Evolutionary conservation across 768 basidiomycete species (phyloP).

Genomic region (Russula sp.): DNA sequence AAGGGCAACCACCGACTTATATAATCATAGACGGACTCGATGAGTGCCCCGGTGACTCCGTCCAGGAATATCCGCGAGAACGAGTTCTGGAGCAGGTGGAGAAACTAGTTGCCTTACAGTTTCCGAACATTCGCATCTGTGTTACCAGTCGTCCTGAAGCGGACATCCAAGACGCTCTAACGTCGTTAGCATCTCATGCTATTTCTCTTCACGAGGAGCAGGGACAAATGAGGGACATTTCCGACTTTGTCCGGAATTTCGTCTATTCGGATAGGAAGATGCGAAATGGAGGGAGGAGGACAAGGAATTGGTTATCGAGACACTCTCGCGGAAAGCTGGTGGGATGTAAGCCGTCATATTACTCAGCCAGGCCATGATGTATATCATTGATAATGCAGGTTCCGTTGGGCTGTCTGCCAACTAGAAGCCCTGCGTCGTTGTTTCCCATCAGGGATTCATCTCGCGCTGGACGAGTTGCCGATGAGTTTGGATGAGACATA

Average conservation of each 20-base stretch:
- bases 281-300: background rate
- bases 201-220: background rate
- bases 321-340: background rate
- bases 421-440: background rate
- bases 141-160: background rate
- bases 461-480: background rate
- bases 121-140: background rate
- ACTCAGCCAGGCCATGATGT: background rate
- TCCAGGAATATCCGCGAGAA: background rate
- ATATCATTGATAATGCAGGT: background rate
- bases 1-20: background rate
- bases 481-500: background rate
- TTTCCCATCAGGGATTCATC: background rate
- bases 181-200: background rate
- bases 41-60: background rate
- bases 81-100: background rate
- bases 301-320: background rate
- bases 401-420: background rate
- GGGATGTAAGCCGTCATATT: background rate
- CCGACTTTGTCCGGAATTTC: background rate
- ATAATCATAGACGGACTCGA: background rate
- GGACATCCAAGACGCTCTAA: background rate
- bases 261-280: background rate
- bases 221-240: background rate
- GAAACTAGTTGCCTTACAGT: background rate